Base-by-base conservation (phyloP, 23 red algal species). In the Agarophyton chilense region DNA sequence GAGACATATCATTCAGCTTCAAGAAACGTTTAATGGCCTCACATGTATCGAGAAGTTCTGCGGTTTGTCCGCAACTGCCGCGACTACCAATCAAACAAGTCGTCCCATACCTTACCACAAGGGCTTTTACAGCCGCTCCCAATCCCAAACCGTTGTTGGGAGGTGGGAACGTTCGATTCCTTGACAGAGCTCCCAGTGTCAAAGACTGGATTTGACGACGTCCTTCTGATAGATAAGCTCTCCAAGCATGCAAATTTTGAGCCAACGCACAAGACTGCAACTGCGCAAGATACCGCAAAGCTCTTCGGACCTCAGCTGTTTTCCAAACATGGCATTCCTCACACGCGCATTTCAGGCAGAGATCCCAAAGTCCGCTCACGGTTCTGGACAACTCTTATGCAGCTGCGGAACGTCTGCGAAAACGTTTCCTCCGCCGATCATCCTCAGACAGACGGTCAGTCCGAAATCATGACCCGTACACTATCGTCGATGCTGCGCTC, bases 171-270 rank as follows among this genome's bases (percentile, higher is more conserved):
- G n/a, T n/a, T n/a, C n/a, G n/a, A n/a, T n/a, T 49, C 14, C 45
- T 49, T 49, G 45, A 49, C 45, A 14, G 45, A 49, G 14, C 14
- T 49, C 8, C 45, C 45, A 14, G 9, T 10, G 45, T 49, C 45
- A 49, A 14, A 49, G 14, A 8, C 8, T 49, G 14, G 45, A 8
- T 49, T 14, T 14, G 45, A 49, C 14, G 45, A 8, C 45, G 14
- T 49, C 45, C 14, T 83, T 8, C 36, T 83, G 18, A 52, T 83
- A 16, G 79, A 83, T 24, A 83, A 64, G 55, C 36, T 83, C n/a
- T 83, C 79, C 18, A 66, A 83, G 58, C 50, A 54, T 45, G 82
- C 45, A 53, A 72, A 47, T 51, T 86, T 86, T 53, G 19, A 18
- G 4, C 24, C 62, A 44, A 43, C 40, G 19, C 7, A 70, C 17